These are phyloP conservation scores for Talaromyces sp. DNA, from an alignment of 2,329 filamentous ascomycete genomes.

Conservation along the genomic window DNA sequence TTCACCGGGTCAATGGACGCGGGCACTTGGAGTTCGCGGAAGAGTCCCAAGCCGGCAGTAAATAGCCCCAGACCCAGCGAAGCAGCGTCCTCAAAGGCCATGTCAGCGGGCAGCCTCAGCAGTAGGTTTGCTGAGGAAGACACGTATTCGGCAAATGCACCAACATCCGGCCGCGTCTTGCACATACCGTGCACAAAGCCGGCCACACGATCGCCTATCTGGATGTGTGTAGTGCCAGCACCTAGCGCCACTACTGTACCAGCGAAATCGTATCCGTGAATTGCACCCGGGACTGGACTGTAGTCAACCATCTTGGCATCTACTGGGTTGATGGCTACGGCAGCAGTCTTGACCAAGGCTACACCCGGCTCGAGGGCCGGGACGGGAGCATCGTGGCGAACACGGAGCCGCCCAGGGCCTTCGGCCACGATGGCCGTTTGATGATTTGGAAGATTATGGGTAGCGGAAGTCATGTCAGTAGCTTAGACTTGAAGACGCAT, in stretches of 20 bases:
- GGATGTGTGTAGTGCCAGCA: slow-evolving; percentile 23
- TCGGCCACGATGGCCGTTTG: background rate
- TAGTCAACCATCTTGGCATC: slow-evolving; percentile 28
- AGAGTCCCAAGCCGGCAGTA: slow-evolving; percentile 22
- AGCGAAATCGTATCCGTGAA: slow-evolving; percentile 33
- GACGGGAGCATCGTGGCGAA: background rate
- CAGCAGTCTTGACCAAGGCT: slow-evolving; percentile 23
- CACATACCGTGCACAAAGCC: slow-evolving; percentile 33
- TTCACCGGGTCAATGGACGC: background rate
- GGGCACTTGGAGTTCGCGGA: background rate
- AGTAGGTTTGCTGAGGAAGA: slow-evolving; percentile 27
- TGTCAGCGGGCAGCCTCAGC: slow-evolving; percentile 29
- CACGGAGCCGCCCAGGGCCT: background rate
- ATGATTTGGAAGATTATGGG: background rate
- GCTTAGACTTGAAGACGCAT: background rate
- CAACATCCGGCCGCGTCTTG: slow-evolving; percentile 24
- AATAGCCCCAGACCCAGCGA: slow-evolving; percentile 29
- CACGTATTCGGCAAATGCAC: slow-evolving; percentile 39
- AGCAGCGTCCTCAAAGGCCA: slow-evolving; percentile 33
- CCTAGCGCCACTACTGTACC: slow-evolving; percentile 34
- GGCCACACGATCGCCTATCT: slow-evolving; percentile 33
- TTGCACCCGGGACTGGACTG: slow-evolving; percentile 25
- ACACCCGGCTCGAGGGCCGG: background rate
- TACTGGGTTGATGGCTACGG: slow-evolving; percentile 35
- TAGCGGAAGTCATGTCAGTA: background rate